Conservation (phyloP, 345 rosid species). For the rapeseed (Brassica napus) region DNA sequence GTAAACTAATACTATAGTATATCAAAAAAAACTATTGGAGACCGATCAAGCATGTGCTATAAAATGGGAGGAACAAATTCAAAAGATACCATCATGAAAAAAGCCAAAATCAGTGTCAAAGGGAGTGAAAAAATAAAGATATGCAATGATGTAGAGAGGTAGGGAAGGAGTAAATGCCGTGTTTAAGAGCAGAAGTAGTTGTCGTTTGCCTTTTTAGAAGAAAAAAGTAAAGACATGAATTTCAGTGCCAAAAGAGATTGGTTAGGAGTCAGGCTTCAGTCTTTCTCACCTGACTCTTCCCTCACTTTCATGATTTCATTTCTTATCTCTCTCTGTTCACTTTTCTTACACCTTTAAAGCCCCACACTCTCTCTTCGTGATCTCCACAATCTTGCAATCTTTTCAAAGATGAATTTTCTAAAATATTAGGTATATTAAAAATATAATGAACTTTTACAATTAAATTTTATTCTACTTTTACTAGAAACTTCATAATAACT, state of each 20-base stretch:
- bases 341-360: conserved; percentile 13
- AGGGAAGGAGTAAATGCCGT: conserved; percentile 20
- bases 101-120: conserved; percentile 24
- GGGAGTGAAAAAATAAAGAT: neutral
- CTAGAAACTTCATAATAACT: no score
- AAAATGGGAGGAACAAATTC: conserved; percentile 28
- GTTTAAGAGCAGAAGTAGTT: conserved; percentile 35
- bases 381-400: conserved; percentile 5
- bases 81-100: conserved; percentile 28
- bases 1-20: neutral
- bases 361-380: conserved; percentile 20
- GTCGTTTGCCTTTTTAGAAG: conserved; percentile 30
- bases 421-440: no score
- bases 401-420: neutral
- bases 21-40: neutral
- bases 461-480: no score
- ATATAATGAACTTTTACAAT: no score
- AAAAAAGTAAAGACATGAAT: conserved; percentile 31
- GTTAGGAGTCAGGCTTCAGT: conserved; percentile 36
- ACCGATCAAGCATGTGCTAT: conserved; percentile 9
- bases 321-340: conserved; percentile 4
- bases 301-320: conserved; percentile 36
- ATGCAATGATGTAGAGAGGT: conserved; percentile 29
- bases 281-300: conserved; percentile 36
- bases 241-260: conserved; percentile 40